phyloP scores from a whole-genome alignment of 176 grass and related monocot genomes.

The Juncus inflexus region DNA sequence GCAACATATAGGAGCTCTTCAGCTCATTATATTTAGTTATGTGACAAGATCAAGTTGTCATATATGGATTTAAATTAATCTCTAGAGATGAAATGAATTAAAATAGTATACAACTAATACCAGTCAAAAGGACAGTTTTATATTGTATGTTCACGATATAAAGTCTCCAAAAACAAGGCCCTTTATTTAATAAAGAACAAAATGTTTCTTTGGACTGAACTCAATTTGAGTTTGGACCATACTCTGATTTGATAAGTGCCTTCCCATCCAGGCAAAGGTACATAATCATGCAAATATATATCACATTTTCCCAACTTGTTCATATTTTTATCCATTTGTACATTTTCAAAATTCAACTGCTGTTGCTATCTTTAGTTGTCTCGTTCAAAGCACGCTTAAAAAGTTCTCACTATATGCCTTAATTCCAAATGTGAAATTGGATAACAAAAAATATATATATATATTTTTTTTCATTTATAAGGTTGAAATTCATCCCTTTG shows the following conservation, averaged over 20 bases:
- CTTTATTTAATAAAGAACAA: slow-evolving; percentile 9
- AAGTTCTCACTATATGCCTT: neutral
- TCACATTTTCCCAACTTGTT: slow-evolving; percentile 8
- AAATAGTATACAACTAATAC: too few relatives aligned
- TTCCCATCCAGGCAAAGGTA: neutral
- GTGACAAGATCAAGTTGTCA: too few relatives aligned
- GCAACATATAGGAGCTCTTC: too few relatives aligned
- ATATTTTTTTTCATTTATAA: too few relatives aligned
- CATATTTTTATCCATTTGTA: neutral
- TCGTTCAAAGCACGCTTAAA: slow-evolving; percentile 37
- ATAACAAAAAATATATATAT: too few relatives aligned
- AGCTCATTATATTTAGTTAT: too few relatives aligned
- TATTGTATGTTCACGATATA: too few relatives aligned
- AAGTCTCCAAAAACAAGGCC: neutral
- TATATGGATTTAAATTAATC: too few relatives aligned
- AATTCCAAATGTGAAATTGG: too few relatives aligned
- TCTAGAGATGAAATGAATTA: too few relatives aligned
- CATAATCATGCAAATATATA: neutral
- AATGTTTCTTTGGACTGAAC: slow-evolving; percentile 21
- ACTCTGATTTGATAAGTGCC: slow-evolving; percentile 18
- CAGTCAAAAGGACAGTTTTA: too few relatives aligned
- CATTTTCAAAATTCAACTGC: slow-evolving; percentile 31
- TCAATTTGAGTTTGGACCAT: slow-evolving; percentile 23
- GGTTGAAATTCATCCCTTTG: too few relatives aligned
- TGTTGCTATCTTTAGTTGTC: slow-evolving; percentile 35